phyloP scores from a whole-genome alignment of 2,329 filamentous ascomycete genomes.

The Tolypocladium endophyticum region DNA sequence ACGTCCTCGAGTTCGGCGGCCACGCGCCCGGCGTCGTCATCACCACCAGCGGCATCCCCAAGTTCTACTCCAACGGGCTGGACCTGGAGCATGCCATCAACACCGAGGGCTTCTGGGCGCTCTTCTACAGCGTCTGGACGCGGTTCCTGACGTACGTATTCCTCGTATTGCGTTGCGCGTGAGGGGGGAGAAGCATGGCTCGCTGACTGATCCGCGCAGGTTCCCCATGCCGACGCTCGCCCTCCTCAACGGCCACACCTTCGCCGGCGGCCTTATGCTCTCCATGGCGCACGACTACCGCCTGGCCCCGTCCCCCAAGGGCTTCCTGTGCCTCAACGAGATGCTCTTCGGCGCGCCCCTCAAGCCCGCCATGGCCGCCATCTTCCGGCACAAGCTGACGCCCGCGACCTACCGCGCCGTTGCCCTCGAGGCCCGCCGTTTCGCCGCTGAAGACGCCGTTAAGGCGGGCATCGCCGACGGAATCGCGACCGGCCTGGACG shows the following conservation, averaged over 20 bases:
- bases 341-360: conserved; percentile 71
- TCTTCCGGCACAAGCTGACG: conserved; percentile 62
- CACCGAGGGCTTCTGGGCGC: conserved; percentile 51
- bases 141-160: conserved; percentile 34
- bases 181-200: not conserved
- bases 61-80: conserved; percentile 80
- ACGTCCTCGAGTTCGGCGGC: conserved; percentile 57
- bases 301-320: conserved; percentile 57
- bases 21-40: conserved; percentile 63
- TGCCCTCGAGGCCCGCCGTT: conserved; percentile 65
- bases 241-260: conserved; percentile 71
- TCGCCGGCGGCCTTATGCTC: conserved; percentile 73
- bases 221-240: conserved; percentile 77
- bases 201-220: conserved; percentile 7
- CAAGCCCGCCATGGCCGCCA: conserved; percentile 59
- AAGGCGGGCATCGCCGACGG: conserved; percentile 59
- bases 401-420: conserved; percentile 48
- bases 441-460: conserved; percentile 51
- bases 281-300: conserved; percentile 79
- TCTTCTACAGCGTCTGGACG: conserved; percentile 54
- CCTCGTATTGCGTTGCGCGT: not conserved
- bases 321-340: conserved; percentile 75
- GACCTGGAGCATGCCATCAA: conserved; percentile 57
- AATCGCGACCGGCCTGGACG: conserved; percentile 44
- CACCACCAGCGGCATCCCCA: conserved; percentile 63